These are phyloP conservation scores for Ceratopteris richardii DNA, from an alignment of 75 land plant genomes.

Conservation along the genomic window DNA sequence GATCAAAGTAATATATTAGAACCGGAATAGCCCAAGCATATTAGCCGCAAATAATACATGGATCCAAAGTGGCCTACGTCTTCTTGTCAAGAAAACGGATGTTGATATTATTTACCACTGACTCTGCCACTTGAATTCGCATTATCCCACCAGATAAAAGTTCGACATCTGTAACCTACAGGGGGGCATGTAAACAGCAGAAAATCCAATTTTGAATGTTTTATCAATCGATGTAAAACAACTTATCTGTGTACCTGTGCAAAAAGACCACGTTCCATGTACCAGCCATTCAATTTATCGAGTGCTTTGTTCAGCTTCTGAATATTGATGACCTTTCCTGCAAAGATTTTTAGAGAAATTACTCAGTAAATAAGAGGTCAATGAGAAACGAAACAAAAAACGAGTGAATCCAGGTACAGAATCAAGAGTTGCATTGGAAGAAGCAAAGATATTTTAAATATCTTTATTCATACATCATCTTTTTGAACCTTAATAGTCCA, in stretches of 20 bases:
- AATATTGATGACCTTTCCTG: conserved; percentile 94
- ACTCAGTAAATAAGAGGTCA: background rate
- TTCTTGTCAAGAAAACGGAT: conserved; percentile 93
- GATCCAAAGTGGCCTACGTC: conserved; percentile 63
- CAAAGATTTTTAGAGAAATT: conserved; percentile 15
- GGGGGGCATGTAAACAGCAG: background rate
- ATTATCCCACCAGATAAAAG: conserved; percentile 93
- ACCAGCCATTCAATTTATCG: conserved; percentile 89
- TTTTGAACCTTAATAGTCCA: no score
- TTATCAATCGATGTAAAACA: no score
- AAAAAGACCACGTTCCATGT: conserved; percentile 82
- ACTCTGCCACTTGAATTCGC: conserved; percentile 79
- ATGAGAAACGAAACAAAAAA: no score
- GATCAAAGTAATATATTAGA: background rate
- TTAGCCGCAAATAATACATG: no score
- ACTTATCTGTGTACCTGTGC: no score
- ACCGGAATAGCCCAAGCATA: no score
- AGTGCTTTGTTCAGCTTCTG: conserved; percentile 72
- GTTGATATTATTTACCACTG: conserved; percentile 90
- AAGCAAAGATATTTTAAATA: no score
- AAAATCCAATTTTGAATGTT: no score
- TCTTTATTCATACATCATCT: no score
- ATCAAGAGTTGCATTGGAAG: no score
- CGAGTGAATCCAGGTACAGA: no score
- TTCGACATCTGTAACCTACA: conserved; percentile 84